Conservation (phyloP, 495 filamentous ascomycete genomes). For the Glarea lozoyensis region DNA sequence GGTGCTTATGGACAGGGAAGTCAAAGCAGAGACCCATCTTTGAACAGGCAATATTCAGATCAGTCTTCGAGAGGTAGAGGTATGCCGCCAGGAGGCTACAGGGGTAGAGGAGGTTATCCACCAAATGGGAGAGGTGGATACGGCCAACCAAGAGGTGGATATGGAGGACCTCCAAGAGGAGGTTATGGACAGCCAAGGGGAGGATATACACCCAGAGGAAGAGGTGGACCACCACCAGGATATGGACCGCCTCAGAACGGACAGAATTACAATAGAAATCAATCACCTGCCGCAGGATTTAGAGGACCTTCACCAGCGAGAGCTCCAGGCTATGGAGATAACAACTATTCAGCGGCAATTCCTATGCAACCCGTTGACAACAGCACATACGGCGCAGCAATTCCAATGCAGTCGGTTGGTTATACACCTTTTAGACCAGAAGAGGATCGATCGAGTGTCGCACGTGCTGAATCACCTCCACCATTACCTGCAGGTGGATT, state of each 20-base stretch:
- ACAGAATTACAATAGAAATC: constrained; percentile 27
- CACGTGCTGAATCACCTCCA: constrained; percentile 53
- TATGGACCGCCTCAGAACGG: constrained; percentile 40
- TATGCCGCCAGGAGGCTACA: constrained; percentile 24
- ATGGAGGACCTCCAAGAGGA: constrained; percentile 37
- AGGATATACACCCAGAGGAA: constrained; percentile 39
- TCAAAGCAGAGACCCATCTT: constrained; percentile 18
- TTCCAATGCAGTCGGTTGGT: constrained; percentile 17
- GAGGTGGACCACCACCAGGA: constrained; percentile 44
- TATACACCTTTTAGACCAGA: constrained; percentile 36
- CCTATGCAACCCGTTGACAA: too few species aligned
- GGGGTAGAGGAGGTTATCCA: constrained; percentile 34
- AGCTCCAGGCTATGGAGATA: constrained; percentile 2
- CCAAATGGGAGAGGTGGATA: constrained; percentile 29
- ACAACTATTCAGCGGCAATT: constrained; percentile 9
- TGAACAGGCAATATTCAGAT: constrained; percentile 48
- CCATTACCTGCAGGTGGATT: constrained; percentile 52
- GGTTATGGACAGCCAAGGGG: constrained; percentile 48
- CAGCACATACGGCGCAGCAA: too few species aligned
- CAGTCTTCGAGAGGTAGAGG: constrained; percentile 48
- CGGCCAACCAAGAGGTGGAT: constrained; percentile 21
- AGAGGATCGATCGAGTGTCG: constrained; percentile 26
- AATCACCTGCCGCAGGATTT: constrained; percentile 22
- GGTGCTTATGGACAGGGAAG: constrained; percentile 9
- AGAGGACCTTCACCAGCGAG: constrained; percentile 7